These are phyloP conservation scores for Gracilariopsis chorda DNA, from an alignment of 23 red algal species.

Conservation along the genomic window DNA sequence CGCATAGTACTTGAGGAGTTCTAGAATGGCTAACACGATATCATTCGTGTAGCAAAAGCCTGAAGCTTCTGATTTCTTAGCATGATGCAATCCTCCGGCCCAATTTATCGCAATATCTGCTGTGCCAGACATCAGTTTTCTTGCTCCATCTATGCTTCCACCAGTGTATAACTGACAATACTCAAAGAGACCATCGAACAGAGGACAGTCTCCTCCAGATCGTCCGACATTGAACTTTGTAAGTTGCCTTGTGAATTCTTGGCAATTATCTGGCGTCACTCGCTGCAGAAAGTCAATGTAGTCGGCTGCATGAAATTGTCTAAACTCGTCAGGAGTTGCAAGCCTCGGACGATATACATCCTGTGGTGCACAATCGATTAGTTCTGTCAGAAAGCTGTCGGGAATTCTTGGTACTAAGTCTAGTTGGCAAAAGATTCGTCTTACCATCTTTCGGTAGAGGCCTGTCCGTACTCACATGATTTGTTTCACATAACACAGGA, in stretches of 20 bases:
- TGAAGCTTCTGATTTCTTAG: constrained; percentile 95
- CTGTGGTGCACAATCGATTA: background rate
- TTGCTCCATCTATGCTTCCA: constrained; percentile 89
- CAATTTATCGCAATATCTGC: constrained; percentile 98
- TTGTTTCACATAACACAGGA: too few species aligned
- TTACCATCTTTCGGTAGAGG: constrained; percentile 76
- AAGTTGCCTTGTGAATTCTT: constrained; percentile 73
- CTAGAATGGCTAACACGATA: constrained; percentile 95
- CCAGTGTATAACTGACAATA: constrained; percentile 93
- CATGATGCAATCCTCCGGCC: constrained; percentile 97
- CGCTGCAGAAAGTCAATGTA: constrained; percentile 94
- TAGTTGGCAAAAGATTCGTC: background rate
- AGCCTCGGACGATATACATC: constrained; percentile 90
- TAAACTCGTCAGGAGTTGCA: constrained; percentile 84
- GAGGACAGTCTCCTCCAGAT: constrained; percentile 86
- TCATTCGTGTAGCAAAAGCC: constrained; percentile 99
- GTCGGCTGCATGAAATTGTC: constrained; percentile 88
- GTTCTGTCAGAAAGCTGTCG: background rate
- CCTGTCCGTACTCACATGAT: too few species aligned
- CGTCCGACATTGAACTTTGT: constrained; percentile 86
- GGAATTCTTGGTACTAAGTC: background rate
- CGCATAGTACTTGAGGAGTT: constrained; percentile 86
- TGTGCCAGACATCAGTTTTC: constrained; percentile 78
- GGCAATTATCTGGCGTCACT: constrained; percentile 86
- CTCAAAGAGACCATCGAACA: constrained; percentile 98